These are phyloP conservation scores for Nothophaeocryptopus gaeumannii DNA, from an alignment of 2,329 filamentous ascomycete species.

Conservation along the genomic window DNA sequence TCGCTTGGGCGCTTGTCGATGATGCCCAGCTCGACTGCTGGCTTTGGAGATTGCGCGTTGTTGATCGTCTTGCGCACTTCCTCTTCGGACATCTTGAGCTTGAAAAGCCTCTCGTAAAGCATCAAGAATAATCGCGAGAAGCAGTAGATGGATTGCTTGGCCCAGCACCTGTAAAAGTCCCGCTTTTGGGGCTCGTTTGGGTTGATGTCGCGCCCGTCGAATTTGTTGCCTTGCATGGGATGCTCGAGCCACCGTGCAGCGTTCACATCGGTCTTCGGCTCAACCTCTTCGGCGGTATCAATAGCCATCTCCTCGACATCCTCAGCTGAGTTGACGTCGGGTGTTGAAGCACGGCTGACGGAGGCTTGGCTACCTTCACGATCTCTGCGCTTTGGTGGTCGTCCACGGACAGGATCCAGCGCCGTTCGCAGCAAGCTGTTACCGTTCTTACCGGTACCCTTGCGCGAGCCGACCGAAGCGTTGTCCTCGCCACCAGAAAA, in stretches of 20 bases:
- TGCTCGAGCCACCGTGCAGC: constrained; percentile 63
- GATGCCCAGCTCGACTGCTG: constrained; percentile 79
- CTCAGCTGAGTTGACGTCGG: constrained; percentile 72
- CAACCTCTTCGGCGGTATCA: constrained; percentile 25
- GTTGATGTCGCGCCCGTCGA: constrained; percentile 64
- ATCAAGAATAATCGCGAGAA: constrained; percentile 93
- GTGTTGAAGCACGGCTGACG: constrained; percentile 83
- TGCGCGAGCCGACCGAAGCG: constrained; percentile 66
- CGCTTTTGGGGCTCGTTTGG: constrained; percentile 77
- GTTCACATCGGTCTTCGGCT: constrained; percentile 57
- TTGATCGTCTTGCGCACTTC: constrained; percentile 71
- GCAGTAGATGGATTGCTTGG: constrained; percentile 86
- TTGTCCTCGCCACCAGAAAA: constrained; percentile 65
- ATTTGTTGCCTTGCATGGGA: constrained; percentile 55
- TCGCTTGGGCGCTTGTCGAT: constrained; percentile 71
- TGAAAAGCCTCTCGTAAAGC: constrained; percentile 79
- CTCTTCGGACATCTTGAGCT: constrained; percentile 75
- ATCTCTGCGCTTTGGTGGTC: constrained; percentile 65
- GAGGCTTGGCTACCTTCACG: constrained; percentile 78
- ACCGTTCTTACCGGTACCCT: constrained; percentile 46
- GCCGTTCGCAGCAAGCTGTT: constrained; percentile 81
- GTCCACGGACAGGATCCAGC: constrained; percentile 74
- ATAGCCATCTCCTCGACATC: constrained; percentile 74
- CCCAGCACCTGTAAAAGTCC: constrained; percentile 83
- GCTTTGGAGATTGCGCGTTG: constrained; percentile 71